phyloP scores from a whole-genome alignment of 148 eudicot species.

The Nyssa sinensis region DNA sequence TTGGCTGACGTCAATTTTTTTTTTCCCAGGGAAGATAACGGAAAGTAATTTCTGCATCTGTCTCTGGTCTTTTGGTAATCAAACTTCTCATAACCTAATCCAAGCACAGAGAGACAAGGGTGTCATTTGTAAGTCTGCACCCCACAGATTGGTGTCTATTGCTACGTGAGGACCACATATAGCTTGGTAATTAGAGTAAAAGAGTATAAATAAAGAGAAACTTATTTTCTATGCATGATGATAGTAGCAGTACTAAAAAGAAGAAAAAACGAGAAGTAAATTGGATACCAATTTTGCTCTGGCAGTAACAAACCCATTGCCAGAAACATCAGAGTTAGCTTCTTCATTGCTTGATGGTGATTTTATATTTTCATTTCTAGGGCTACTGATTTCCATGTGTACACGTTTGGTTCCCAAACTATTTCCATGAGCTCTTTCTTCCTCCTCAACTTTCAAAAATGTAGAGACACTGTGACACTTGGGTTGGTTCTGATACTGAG shows the following conservation, averaged over 20 bases:
- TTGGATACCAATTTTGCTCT: slow-evolving; percentile 80
- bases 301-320: slow-evolving; percentile 88
- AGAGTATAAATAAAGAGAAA: background rate
- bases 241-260: background rate
- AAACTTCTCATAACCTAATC: background rate
- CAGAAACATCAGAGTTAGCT: slow-evolving; percentile 44
- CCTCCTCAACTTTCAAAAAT: slow-evolving; percentile 45
- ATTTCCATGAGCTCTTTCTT: slow-evolving; percentile 44
- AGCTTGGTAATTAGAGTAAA: background rate
- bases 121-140: background rate
- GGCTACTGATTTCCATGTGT: slow-evolving; percentile 56
- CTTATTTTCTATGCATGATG: background rate
- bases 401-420: slow-evolving; percentile 54
- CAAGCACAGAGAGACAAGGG: background rate
- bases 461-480: slow-evolving; percentile 31
- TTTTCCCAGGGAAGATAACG: background rate
- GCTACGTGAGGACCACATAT: background rate
- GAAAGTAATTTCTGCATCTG: background rate
- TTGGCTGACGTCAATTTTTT: background rate
- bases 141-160: background rate
- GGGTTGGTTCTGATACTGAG: slow-evolving; percentile 24
- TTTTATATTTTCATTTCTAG: slow-evolving; percentile 50
- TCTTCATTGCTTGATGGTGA: slow-evolving; percentile 69
- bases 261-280: background rate
- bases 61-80: background rate